Conservation (phyloP, 176 grass and related monocot species). For the Pontederia paniculata region DNA sequence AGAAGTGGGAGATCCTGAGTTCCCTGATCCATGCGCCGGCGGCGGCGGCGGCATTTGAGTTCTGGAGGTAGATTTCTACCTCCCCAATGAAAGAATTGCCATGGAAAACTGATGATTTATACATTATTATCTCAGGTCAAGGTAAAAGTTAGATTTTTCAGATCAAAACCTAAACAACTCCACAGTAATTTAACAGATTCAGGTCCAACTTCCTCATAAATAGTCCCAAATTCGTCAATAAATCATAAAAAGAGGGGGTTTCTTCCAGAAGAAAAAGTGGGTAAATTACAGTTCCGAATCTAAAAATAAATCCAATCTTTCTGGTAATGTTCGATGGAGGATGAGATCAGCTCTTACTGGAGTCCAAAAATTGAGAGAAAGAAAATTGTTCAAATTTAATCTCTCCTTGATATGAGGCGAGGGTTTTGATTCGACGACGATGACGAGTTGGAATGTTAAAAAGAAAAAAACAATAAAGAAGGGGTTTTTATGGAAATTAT, state of each 20-base stretch:
- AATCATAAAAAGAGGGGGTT: background rate
- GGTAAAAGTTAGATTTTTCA: constrained; percentile 1
- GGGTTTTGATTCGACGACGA: too few relatives aligned
- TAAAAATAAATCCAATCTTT: too few relatives aligned
- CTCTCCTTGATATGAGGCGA: too few relatives aligned
- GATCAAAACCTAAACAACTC: constrained; percentile 8
- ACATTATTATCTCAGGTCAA: constrained; percentile 41
- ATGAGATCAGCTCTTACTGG: too few relatives aligned
- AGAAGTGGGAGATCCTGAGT: constrained; percentile 83
- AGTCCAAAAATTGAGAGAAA: too few relatives aligned
- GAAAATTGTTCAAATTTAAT: too few relatives aligned
- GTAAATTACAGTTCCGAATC: background rate
- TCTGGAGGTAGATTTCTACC: constrained; percentile 73
- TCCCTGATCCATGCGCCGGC: constrained; percentile 46
- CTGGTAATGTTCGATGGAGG: too few relatives aligned
- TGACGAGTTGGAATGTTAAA: too few relatives aligned
- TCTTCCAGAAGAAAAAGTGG: background rate
- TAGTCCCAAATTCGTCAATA: background rate
- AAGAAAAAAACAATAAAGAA: too few relatives aligned
- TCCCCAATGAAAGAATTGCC: constrained; percentile 51
- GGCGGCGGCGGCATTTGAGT: constrained; percentile 22
- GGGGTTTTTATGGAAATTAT: too few relatives aligned
- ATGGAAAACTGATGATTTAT: constrained; percentile 57
- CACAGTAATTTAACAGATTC: constrained; percentile 12
- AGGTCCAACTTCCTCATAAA: constrained; percentile 5